Evolutionary conservation across 495 filamentous ascomycete species (phyloP).

Genomic region (Stereocaulon alpinum): DNA sequence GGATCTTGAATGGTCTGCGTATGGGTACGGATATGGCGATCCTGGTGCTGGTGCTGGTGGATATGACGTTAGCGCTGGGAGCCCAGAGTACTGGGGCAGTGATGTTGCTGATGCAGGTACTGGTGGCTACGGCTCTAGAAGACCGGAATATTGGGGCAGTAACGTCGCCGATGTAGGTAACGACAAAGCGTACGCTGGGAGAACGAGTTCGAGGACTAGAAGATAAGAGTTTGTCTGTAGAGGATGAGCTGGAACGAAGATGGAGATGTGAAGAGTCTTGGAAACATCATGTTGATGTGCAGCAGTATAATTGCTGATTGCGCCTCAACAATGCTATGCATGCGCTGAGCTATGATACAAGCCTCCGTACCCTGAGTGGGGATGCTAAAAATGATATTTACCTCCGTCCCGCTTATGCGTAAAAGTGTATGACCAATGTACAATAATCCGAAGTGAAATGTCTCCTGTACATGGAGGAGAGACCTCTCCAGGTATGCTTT

Average conservation of each 20-base stretch:
- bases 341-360: conserved; percentile 12
- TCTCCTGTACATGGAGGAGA: conserved; percentile 1
- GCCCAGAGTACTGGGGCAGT: no score
- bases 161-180: neutral
- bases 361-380: conserved; percentile 7
- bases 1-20: neutral
- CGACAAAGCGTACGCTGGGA: neutral
- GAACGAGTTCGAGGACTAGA: neutral
- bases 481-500: neutral
- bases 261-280: no score
- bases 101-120: neutral
- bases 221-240: no score
- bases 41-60: neutral
- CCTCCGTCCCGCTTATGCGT: neutral
- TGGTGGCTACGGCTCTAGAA: neutral
- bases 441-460: neutral
- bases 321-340: neutral
- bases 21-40: neutral
- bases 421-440: neutral
- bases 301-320: neutral
- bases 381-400: neutral
- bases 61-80: neutral
- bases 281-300: no score
- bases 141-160: no score
- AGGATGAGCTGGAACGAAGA: no score